Evolutionary conservation across 805 yeast genomes (phyloP), one percentile per base, ranked within the genome.

Genomic region (Metschnikowia sp.): DNA sequence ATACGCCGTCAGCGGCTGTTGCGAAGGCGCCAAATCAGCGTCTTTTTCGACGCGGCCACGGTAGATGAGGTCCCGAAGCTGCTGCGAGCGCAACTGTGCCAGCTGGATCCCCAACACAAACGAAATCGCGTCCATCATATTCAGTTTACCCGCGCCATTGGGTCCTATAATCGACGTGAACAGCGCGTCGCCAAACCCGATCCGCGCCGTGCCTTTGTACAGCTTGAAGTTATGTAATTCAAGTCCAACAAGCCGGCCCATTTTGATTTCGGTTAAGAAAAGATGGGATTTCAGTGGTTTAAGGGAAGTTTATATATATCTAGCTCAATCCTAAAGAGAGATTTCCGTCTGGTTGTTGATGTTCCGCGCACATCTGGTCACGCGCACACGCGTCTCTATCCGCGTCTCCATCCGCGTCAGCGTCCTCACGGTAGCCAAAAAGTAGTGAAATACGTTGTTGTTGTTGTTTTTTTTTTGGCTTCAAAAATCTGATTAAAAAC

Each of bases 141-240:
- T 94, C 36, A 96, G 87, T 69, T 94, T 94, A 8, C 99, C 99
- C 0, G 97, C 86, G 32, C 99, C 99, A 74, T 94, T 94, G n/a
- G 98, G 98, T 1, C 99, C 99, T 48, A 94, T 87, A 52, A 94
- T 88, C 39, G 96, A 84, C 1, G 96, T 88, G 70, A 94, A 94
- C 50, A 78, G 75, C 0, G 91, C 79, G 10, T 83, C 76, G 0
- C 97, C 97, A 65, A 94, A 86, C 2, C 94, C 96, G 19, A 92
- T 79, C 5, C 76, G 75, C 13, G 88, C 77, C 0, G 78, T 76
- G 0, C 96, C 97, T 45, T 79, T 75, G 62, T 94, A 94, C 0
- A 97, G 91, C 70, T 94, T 94, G 81, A 94, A 94, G 66, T 94
- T 89, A 66, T 78, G 72, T 32, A 91, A 70, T 62, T 88, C 96